Evolutionary conservation across 2,329 filamentous ascomycete species (phyloP), one percentile per base, ranked within the genome.

Genomic region (Rosellinia necatrix): DNA sequence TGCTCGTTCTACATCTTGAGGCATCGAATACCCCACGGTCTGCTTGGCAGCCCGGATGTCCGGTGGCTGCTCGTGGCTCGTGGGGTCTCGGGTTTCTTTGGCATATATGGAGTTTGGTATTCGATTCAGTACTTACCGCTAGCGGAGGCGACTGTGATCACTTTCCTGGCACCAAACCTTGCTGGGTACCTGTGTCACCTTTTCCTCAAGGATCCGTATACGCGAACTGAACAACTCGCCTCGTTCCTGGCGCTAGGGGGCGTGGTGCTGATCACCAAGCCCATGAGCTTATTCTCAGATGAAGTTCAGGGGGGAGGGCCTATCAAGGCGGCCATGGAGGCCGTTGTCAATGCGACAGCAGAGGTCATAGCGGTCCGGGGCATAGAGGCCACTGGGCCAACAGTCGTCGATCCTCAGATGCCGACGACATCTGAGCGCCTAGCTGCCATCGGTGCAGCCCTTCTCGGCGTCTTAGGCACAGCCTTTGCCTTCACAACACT

Each of bases 91-190:
- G 92, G 91, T n/a, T 82, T 81, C 68, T 89, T 91, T 69, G 91
- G 90, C 9, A 87, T 96, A 3, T 92, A 87, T 70, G 89, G 89
- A 30, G 83, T 94, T 74, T 96, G 78, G 79, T 80, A 75, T 61
- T 80, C 76, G 5, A 59, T 56, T 12, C 55, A 56, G 43, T 63
- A 61, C 35, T 46, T 63, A 25, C 90, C 91, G 0, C 80, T 96
- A 2, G 89, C 91, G 13, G 92, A 96, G 70, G 91, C 92, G 2
- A 94, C 90, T 0, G 92, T 96, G 29, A 88, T 97, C 49, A 94
- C 91, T 7, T 97, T 96, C 69, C 80, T 96, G 5, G 84, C 89
- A 0, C 92, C 92, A 0, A 88, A 87, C 12, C 79, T 96, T 5
- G 84, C 90, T 17, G 91, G 90, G 54, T 91, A 92, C 75, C 81